A percentile compares a stretch with the other conserved stretches of the same genome.
phyloP scores from a whole-genome alignment of 2,329 filamentous ascomycete genomes.

The Parastagonospora nodorum region DNA sequence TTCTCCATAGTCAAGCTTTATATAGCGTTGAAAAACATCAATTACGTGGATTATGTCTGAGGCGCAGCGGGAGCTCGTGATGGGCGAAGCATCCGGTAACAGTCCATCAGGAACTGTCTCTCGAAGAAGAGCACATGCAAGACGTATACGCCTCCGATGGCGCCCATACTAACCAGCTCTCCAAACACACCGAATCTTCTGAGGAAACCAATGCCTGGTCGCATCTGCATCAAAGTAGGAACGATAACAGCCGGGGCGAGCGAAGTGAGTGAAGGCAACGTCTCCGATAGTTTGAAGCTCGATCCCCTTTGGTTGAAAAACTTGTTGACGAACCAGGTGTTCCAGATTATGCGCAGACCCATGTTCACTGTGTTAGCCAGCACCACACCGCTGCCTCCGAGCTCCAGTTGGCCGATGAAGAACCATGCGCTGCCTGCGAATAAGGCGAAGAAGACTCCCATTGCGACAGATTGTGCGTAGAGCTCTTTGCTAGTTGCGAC shows the following conservation, averaged over 20 bases:
- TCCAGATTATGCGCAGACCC: constrained; percentile 83
- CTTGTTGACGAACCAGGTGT: constrained; percentile 68
- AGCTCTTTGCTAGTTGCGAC: constrained; percentile 79
- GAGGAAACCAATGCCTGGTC: constrained; percentile 29
- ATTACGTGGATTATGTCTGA: not conserved
- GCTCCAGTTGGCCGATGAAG: constrained; percentile 69
- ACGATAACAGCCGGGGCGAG: constrained; percentile 46
- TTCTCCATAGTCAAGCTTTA: not conserved
- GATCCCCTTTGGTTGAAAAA: constrained; percentile 32
- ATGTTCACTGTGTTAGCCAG: constrained; percentile 90
- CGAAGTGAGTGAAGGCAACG: constrained; percentile 31
- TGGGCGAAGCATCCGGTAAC: constrained; percentile 41
- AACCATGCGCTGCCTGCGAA: constrained; percentile 78
- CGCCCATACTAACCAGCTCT: constrained; percentile 48
- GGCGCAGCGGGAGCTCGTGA: not conserved
- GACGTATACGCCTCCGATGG: constrained; percentile 43
- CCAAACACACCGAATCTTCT: constrained; percentile 47
- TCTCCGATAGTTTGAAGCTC: constrained; percentile 21
- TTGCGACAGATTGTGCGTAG: constrained; percentile 78
- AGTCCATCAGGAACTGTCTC: constrained; percentile 37
- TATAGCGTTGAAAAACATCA: not conserved
- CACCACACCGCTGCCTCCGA: constrained; percentile 82
- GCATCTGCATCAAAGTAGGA: constrained; percentile 43
- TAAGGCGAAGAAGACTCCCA: constrained; percentile 77
- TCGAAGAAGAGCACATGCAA: constrained; percentile 42